Conservation (phyloP, 768 basidiomycete species). For the Nidularia sp. region DNA sequence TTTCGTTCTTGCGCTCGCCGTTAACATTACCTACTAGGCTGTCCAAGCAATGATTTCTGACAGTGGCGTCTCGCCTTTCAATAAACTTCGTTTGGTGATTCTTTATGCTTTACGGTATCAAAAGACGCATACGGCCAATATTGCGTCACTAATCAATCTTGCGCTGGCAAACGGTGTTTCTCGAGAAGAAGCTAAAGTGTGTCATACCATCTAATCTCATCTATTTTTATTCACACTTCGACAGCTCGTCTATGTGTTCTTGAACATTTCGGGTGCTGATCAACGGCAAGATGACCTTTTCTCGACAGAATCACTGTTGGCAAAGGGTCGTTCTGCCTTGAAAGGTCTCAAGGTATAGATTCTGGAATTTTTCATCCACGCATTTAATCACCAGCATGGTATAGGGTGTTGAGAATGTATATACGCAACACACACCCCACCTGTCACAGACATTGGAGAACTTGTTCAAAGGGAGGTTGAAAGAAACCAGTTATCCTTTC, state of each 20-base stretch:
- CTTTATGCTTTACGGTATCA: slow-evolving; percentile 94
- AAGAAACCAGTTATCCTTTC: slow-evolving; percentile 90
- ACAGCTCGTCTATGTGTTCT: slow-evolving; percentile 87
- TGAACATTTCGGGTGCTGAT: slow-evolving; percentile 92
- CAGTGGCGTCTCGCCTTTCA: slow-evolving; percentile 61
- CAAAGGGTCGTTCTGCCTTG: slow-evolving; percentile 89
- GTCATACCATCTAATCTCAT: slow-evolving; percentile 4
- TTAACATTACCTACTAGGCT: slow-evolving; percentile 38
- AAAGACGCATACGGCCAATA: slow-evolving; percentile 79
- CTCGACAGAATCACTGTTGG: slow-evolving; percentile 90
- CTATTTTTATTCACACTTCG: slow-evolving; percentile 8
- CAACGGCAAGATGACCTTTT: slow-evolving; percentile 97
- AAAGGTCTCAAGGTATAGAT: slow-evolving; percentile 83
- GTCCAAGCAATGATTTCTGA: slow-evolving; percentile 79
- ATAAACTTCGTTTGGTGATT: slow-evolving; percentile 88
- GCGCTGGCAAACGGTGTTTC: slow-evolving; percentile 73
- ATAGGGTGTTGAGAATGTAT: slow-evolving; percentile 97
- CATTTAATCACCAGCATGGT: not conserved
- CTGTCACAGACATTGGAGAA: slow-evolving; percentile 89
- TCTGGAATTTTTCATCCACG: too few species aligned
- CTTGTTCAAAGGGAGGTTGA: slow-evolving; percentile 79
- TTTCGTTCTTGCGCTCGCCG: not conserved
- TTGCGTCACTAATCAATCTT: slow-evolving; percentile 72
- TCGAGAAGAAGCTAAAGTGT: slow-evolving; percentile 71
- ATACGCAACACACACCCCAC: slow-evolving; percentile 95